Evolutionary conservation across 2,329 filamentous ascomycete genomes (phyloP), one percentile per base, ranked within the genome.

Genomic region (Albifimbria verrucaria): DNA sequence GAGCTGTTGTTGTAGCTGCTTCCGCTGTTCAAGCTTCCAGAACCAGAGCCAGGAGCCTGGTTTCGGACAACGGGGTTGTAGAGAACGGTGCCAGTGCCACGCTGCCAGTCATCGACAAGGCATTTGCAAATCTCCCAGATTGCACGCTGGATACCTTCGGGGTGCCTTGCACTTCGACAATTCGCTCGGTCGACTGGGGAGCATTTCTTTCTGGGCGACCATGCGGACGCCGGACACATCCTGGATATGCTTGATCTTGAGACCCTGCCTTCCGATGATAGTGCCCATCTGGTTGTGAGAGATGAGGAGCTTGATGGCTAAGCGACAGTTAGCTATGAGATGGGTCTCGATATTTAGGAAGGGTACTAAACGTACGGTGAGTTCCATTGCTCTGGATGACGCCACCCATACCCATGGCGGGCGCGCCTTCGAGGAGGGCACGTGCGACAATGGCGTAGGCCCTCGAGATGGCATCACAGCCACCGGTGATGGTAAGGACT

Each of bases 221-320:
- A 99, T 99, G 68, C 94, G 92, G 54, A 97, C 94, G 59, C 92
- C 92, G 5, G 94, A 97, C 25, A 86, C 87, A 71, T 99, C 94
- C 72, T 99, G 94, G 62, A 99, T 99, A 71, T 97, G 90, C 82
- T 99, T 99, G 81, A 99, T 99, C 81, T 97, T 99, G 62, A 97
- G 81, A 55, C 94, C 94, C 72, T 95, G 90, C 60, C 92, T 87
- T 65, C 94, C 94, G 68, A 99, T 99, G 76, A 99, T 97, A 65
- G 94, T 99, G 57, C 94, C 94, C 94, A 99, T 99, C 76, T 99
- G 94, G 73, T 97, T 97, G 79, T 99, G 93, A 28, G 94, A 99
- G 73, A 99, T 97, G 70, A 99, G 87, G 26, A 99, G 87, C 69
- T 96, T 96, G 72, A 99, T 90, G 56, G 94, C 94, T 99, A 62